Evolutionary conservation across 139 green algal species (phyloP), one percentile per base, ranked within the genome.

Genomic region (Tetraselmis chui): DNA sequence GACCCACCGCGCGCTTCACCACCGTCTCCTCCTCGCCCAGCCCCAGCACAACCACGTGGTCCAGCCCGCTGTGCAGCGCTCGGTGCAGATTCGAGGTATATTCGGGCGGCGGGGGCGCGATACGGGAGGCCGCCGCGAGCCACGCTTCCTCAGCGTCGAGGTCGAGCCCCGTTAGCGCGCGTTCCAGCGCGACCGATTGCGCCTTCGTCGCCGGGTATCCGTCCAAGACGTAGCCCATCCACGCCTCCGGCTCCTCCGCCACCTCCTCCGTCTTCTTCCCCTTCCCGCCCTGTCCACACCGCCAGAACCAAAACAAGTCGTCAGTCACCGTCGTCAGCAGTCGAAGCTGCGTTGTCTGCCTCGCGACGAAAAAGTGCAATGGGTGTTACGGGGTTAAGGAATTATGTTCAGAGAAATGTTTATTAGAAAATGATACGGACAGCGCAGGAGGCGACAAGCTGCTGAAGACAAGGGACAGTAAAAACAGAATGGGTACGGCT

Each of bases 151-250:
- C 92, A 1, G 79, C 29, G n/a, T 86, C 85, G 59, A 93, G 82
- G 87, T 96, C 89, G 75, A 96, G 90, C 0, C 90, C 90, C 5
- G 93, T 95, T 25, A 96, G 87, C 0, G 84, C 87, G n/a, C 83
- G 84, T 88, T 96, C 93, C 31, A 96, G 85, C 76, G 91, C 80
- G 32, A 76, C 80, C 23, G 92, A 89, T 67, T 67, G 45, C 45
- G 29, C 80, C 1, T 30, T 75, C 31, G 84, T 94, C 30, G 81
- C 80, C 0, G 93, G 93, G 86, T 93, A 96, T 28, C 91, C 93
- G 58, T 95, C 91, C 30, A 95, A 59, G 1, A 95, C 86, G 86
- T 93, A 96, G 30, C 93, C 93, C 76, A 74, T 78, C 27, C 23
- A 59, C 59, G n/a, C n/a, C 29, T 59, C 75, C 29, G 28, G 59